Percentiles rank a stretch among this genome's conserved stretches.
Conservation (phyloP, 1,284 basidiomycete species). For the Sanghuangporus weigelae region DNA sequence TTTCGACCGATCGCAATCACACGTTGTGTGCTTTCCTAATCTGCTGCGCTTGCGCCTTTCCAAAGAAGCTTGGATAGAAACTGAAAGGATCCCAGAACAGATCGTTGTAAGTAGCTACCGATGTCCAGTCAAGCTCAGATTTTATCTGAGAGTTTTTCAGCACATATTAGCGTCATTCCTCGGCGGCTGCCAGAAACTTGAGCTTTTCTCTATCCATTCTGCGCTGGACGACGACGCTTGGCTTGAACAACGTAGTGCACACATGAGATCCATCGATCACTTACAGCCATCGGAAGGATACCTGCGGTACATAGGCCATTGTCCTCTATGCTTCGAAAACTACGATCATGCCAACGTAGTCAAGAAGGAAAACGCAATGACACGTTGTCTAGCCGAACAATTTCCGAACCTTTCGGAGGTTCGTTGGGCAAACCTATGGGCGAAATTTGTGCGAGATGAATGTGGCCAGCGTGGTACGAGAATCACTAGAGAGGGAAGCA, state of each 20-base stretch:
- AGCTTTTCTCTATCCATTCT: constrained; percentile 3
- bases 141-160: neutral
- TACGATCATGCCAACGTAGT: constrained; percentile 8
- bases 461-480: neutral
- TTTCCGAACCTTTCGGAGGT: neutral
- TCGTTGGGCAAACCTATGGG: constrained; percentile 9
- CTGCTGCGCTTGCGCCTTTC: neutral
- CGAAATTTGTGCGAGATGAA: constrained; percentile 1
- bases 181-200: neutral
- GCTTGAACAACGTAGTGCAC: neutral
- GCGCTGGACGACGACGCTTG: neutral
- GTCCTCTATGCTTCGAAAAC: constrained; percentile 8
- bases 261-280: constrained; percentile 4
- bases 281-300: constrained; percentile 13
- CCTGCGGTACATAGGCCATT: constrained; percentile 4
- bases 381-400: neutral
- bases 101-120: neutral
- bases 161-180: neutral
- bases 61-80: neutral
- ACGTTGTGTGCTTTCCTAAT: neutral
- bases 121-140: neutral
- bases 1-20: neutral
- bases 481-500: neutral
- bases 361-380: neutral
- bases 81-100: neutral